These are phyloP conservation scores for Neurospora tetraspora DNA, from an alignment of 495 filamentous ascomycete species.

Conservation along the genomic window DNA sequence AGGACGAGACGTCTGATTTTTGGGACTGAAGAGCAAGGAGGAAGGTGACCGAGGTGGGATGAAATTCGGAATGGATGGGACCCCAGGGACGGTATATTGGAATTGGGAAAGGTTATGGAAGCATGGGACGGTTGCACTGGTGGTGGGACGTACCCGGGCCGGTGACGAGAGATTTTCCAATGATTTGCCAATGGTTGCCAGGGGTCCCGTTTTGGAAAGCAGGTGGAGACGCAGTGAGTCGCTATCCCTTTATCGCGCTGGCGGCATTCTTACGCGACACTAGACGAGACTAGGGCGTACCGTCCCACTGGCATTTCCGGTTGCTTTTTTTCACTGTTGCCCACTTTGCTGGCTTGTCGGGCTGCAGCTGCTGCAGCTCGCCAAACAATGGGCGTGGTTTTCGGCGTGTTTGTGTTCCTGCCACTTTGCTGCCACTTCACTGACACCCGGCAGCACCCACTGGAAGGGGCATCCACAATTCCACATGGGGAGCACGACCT, in stretches of 20 bases:
- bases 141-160: neutral
- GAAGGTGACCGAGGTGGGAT: neutral
- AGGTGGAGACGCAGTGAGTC: neutral
- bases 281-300: neutral
- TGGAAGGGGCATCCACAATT: neutral
- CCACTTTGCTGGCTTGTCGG: neutral
- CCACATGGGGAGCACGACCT: neutral
- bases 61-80: neutral
- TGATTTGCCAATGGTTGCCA: neutral
- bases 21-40: neutral
- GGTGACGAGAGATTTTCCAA: neutral
- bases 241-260: neutral
- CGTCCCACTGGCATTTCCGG: neutral
- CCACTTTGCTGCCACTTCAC: neutral
- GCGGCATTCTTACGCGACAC: neutral
- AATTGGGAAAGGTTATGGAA: neutral
- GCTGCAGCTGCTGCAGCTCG: neutral
- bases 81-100: neutral
- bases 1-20: neutral
- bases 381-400: neutral
- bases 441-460: neutral
- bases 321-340: neutral
- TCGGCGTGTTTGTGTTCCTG: neutral
- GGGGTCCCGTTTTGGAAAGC: neutral
- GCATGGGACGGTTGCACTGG: neutral